phyloP scores from a whole-genome alignment of 306 rosid genomes.

The Oxytropis ochrocephala region DNA sequence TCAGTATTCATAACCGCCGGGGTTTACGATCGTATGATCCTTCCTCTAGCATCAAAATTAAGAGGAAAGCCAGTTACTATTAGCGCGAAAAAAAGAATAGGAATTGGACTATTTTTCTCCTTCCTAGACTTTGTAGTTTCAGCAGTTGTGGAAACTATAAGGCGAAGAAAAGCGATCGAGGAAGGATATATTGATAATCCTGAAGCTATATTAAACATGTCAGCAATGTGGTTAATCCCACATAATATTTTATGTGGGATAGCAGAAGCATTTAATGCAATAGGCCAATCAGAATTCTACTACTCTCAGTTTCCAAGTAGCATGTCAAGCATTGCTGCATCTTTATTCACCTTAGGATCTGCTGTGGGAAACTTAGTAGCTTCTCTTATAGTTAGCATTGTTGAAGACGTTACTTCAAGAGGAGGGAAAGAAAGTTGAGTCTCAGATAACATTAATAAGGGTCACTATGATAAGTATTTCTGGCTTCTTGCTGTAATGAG shows the following conservation, averaged over 20 bases:
- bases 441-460: slow-evolving; percentile 43
- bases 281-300: slow-evolving; percentile 60
- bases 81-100: slow-evolving; percentile 45
- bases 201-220: slow-evolving; percentile 38
- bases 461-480: slow-evolving; percentile 43
- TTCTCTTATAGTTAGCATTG: slow-evolving; percentile 25
- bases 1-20: not conserved
- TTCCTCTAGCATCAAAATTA: slow-evolving; percentile 52
- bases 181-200: slow-evolving; percentile 25
- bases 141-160: slow-evolving; percentile 32
- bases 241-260: slow-evolving; percentile 43
- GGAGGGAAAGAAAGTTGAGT: slow-evolving; percentile 57
- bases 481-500: slow-evolving; percentile 39
- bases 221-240: slow-evolving; percentile 52
- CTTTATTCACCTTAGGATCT: slow-evolving; percentile 42
- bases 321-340: slow-evolving; percentile 49
- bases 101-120: slow-evolving; percentile 40
- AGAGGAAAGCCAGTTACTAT: slow-evolving; percentile 39
- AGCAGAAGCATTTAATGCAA: slow-evolving; percentile 57
- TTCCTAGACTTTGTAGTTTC: slow-evolving; percentile 31
- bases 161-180: slow-evolving; percentile 34
- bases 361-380: slow-evolving; percentile 44
- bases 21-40: slow-evolving; percentile 50
- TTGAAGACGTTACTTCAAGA: slow-evolving; percentile 39
- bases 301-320: slow-evolving; percentile 54